Percentiles rank a stretch among this genome's conserved stretches.
Conservation (phyloP, 352 stramenopile genomes). For the Phytophthora cactorum region DNA sequence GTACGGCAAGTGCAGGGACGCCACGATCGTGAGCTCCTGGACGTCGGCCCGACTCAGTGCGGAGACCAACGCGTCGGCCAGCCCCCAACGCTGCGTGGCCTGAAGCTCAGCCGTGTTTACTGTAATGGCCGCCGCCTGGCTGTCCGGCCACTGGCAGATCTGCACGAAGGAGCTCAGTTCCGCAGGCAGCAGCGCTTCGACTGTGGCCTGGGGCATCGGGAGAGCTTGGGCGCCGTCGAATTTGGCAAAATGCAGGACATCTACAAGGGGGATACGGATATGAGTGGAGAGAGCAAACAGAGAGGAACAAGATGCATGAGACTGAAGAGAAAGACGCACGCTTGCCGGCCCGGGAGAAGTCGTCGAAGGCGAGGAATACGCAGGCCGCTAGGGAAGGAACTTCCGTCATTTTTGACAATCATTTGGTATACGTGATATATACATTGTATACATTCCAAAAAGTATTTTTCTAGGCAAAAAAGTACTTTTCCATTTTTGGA, state of each 20-base stretch:
- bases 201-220: conserved; percentile 3
- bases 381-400: conserved; percentile 9
- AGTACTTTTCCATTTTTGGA: too few relatives aligned
- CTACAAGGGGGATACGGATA: conserved; percentile 21
- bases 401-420: background rate
- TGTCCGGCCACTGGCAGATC: conserved; percentile 18
- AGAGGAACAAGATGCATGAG: background rate
- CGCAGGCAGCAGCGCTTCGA: conserved; percentile 17
- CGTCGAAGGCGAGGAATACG: conserved; percentile 73
- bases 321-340: conserved; percentile 34
- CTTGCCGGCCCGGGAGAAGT: conserved; percentile 68
- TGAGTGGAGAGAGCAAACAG: background rate
- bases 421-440: too few relatives aligned
- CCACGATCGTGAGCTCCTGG: conserved; percentile 50
- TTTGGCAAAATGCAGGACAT: conserved; percentile 45
- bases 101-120: conserved; percentile 41
- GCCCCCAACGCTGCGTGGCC: conserved; percentile 39
- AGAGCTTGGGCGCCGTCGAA: conserved; percentile 15
- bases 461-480: too few relatives aligned
- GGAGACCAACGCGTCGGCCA: conserved; percentile 54
- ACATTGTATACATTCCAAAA: too few relatives aligned
- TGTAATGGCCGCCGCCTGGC: conserved; percentile 39
- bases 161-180: conserved; percentile 24
- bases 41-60: conserved; percentile 44
- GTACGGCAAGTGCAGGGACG: conserved; percentile 64